These are phyloP conservation scores for Cryptococcus sp. DNA, from an alignment of 1,284 basidiomycete species.

Conservation along the genomic window DNA sequence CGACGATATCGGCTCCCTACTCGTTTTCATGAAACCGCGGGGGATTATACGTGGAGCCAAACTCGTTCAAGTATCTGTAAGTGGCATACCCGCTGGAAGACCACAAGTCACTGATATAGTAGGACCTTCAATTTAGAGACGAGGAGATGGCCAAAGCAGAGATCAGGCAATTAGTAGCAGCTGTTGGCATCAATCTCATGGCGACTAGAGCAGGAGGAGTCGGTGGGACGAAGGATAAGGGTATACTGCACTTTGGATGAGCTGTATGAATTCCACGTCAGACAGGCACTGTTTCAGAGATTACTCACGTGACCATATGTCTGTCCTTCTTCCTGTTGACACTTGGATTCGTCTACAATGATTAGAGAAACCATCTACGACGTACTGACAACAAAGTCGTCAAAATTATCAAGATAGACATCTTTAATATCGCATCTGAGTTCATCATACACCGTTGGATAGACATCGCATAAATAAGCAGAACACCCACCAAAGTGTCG, in stretches of 20 bases:
- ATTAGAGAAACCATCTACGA: too few species aligned
- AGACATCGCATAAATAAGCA: too few species aligned
- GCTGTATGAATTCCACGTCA: background rate
- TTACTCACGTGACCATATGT: too few species aligned
- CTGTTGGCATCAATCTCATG: constrained; percentile 28
- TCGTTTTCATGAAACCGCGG: constrained; percentile 20
- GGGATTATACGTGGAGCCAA: background rate
- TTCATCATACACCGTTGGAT: too few species aligned
- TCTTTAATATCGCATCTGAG: too few species aligned
- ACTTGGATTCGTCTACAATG: too few species aligned
- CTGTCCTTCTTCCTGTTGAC: too few species aligned
- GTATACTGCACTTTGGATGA: constrained; percentile 21
- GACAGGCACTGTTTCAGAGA: too few species aligned
- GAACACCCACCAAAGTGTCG: background rate
- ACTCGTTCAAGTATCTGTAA: too few species aligned
- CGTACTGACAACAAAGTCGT: too few species aligned
- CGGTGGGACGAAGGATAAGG: constrained; percentile 12
- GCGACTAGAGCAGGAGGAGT: constrained; percentile 6
- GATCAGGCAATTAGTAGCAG: constrained; percentile 30
- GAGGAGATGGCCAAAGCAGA: constrained; percentile 5
- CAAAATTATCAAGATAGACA: too few species aligned
- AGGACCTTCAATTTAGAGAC: constrained; percentile 25
- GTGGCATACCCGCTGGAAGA: too few species aligned
- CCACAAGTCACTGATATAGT: constrained; percentile 11
- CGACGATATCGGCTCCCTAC: constrained; percentile 17